These are phyloP conservation scores for Plasmodium inui DNA, from an alignment of 169 alveolate species.

Conservation along the genomic window DNA sequence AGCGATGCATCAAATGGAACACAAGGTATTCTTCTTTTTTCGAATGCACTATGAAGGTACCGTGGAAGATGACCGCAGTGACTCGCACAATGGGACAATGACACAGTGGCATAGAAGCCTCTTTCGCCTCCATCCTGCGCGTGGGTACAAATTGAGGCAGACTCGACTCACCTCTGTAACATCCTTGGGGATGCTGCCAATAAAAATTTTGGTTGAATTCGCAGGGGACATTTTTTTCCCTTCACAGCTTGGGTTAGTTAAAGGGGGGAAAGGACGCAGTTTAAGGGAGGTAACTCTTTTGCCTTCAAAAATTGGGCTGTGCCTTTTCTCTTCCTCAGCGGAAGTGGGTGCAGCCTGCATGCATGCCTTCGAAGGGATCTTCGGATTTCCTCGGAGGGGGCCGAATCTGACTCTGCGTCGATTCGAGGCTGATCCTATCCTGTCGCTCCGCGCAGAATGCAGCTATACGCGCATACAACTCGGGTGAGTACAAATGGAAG, in stretches of 20 bases:
- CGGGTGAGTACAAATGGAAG: neutral
- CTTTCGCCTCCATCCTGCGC: neutral
- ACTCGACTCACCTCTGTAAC: constrained; percentile 78
- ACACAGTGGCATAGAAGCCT: no score
- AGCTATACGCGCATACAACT: neutral
- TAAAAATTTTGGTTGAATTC: constrained; percentile 76
- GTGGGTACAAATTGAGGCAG: neutral
- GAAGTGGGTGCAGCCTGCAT: neutral
- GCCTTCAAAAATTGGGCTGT: neutral
- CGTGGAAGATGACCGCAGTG: neutral
- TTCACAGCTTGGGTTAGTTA: neutral
- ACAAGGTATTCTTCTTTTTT: neutral
- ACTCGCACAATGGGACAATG: no score
- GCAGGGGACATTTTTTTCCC: constrained; percentile 48
- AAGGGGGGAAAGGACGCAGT: neutral
- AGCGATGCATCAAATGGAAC: neutral
- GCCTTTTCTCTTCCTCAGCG: neutral
- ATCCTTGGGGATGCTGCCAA: constrained; percentile 82
- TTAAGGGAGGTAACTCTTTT: neutral
- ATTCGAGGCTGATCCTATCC: neutral
- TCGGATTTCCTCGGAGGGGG: neutral
- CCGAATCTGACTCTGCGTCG: neutral
- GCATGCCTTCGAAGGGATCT: neutral
- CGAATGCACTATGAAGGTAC: neutral
- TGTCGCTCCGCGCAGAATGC: neutral